Base-by-base conservation (phyloP, 2,329 filamentous ascomycete genomes). In the Raffaelea ambrosiae region DNA sequence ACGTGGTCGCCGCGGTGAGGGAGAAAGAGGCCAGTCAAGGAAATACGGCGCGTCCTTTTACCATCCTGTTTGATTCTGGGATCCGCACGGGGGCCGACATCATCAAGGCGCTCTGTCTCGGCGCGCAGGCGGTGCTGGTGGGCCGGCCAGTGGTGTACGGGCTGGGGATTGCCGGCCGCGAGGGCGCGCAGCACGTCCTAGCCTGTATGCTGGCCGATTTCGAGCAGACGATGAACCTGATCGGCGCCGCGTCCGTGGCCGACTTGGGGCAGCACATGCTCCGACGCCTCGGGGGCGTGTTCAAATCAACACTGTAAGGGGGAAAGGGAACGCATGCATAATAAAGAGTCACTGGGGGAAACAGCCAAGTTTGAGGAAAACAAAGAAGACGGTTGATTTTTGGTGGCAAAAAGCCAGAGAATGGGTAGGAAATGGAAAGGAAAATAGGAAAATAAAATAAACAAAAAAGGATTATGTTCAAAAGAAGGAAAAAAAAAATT, bases 1-100 rank as follows among this genome's bases (percentile, higher is more conserved):
- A 79, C 54, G 77, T 84, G 51, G 74, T 78, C 51, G 76, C 81
- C 4, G 77, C 77, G 1, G 80, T 81, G 0, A 77, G 82, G 49
- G 66, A 83, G n/a, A 18, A n/a, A 5, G 14, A 23, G 10, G 39
- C 44, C 2, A 31, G 18, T 3, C 31, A 36, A n/a, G 26, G 23
- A 19, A 21, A 9, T 4, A 31, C 35, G 14, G n/a, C 33, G 5
- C 41, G n/a, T 19, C 33, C 43, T 3, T 44, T 51, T 18, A 73
- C 74, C 0, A 68, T 86, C 19, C 70, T 84, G 40, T 74, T 85
- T 16, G 83, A 86, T 55, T 73, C 69, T 11, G 76, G 77, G 0
- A 71, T 81, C 29, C 58, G 77, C 36, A 69, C 71, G 14, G 77
- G 75, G 0, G 73, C 69, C 1, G 77, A 81, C 57, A 67, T 79